A percentile compares a stretch with the other conserved stretches of the same genome.
Evolutionary conservation across 306 rosid species (phyloP).

Genomic region (Lagenaria siceraria): DNA sequence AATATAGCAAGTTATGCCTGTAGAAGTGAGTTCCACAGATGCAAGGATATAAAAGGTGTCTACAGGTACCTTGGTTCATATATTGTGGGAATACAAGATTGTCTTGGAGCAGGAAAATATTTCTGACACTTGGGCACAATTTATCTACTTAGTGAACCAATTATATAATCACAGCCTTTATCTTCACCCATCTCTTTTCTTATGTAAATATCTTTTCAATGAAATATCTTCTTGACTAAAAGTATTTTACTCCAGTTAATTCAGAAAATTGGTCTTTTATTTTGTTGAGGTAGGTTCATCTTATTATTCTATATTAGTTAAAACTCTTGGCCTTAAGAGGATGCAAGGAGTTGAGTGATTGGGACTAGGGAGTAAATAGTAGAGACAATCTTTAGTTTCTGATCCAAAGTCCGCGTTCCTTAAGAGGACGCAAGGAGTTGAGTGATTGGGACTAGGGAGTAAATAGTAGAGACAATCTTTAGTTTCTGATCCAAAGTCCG

Average conservation of each 20-base stretch:
- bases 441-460: neutral
- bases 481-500: neutral
- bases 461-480: neutral
- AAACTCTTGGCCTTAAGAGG: neutral
- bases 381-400: neutral
- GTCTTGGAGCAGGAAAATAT: neutral
- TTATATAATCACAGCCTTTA: neutral
- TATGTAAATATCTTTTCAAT: neutral
- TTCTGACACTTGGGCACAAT: neutral
- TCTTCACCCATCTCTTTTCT: neutral
- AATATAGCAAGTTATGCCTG: neutral
- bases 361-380: neutral
- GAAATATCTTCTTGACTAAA: neutral
- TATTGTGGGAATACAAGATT: neutral
- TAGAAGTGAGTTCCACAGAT: neutral
- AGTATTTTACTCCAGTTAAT: neutral
- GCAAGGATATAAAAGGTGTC: neutral
- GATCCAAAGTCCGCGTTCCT: neutral
- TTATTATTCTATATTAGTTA: neutral
- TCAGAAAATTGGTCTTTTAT: neutral
- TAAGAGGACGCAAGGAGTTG: neutral
- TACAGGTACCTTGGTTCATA: constrained; percentile 1
- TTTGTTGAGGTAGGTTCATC: neutral
- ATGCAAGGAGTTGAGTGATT: neutral
- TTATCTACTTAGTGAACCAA: neutral